Evolutionary conservation across 352 stramenopile genomes (phyloP).

Genomic region (Plasmopara halstedii): DNA sequence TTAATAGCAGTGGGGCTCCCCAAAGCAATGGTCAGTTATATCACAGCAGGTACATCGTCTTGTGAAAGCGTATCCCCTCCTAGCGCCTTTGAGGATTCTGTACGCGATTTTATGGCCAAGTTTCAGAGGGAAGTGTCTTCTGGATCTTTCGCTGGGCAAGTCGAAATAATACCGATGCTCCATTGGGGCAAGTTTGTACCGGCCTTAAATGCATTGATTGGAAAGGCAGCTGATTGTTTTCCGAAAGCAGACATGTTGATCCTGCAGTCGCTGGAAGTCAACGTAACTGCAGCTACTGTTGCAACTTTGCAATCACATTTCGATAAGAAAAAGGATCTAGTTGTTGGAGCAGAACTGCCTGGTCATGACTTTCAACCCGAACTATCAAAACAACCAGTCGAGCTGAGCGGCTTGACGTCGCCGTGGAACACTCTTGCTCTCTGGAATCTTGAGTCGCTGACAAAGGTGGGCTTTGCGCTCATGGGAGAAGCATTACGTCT

Average conservation of each 20-base stretch:
- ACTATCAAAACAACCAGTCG: conserved; percentile 22
- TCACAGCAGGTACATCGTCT: conserved; percentile 2
- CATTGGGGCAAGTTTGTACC: conserved; percentile 94
- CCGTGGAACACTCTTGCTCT: conserved; percentile 96
- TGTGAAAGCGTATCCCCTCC: conserved; percentile 3
- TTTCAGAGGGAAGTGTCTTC: conserved; percentile 20
- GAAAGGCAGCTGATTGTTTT: conserved; percentile 54
- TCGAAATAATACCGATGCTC: conserved; percentile 86
- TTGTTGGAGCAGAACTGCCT: conserved; percentile 86
- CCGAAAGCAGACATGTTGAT: conserved; percentile 51
- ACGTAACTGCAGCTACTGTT: conserved; percentile 46
- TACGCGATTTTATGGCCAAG: conserved; percentile 30
- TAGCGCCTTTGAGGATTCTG: conserved; percentile 30
- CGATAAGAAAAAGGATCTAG: conserved; percentile 64
- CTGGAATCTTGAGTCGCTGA: conserved; percentile 89
- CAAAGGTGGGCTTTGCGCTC: conserved; percentile 86
- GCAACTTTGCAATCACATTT: conserved; percentile 55
- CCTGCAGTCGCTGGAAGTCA: conserved; percentile 90
- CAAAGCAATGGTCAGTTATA: conserved; percentile 4
- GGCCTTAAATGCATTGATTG: conserved; percentile 91
- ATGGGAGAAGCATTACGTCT: conserved; percentile 78
- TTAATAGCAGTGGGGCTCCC: conserved; percentile 48
- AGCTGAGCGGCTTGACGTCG: conserved; percentile 83
- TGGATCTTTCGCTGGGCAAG: conserved; percentile 10
- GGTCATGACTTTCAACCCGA: conserved; percentile 51